These are phyloP conservation scores for Pestalotiopsis sp. DNA, from an alignment of 2,329 filamentous ascomycete species.

Conservation along the genomic window DNA sequence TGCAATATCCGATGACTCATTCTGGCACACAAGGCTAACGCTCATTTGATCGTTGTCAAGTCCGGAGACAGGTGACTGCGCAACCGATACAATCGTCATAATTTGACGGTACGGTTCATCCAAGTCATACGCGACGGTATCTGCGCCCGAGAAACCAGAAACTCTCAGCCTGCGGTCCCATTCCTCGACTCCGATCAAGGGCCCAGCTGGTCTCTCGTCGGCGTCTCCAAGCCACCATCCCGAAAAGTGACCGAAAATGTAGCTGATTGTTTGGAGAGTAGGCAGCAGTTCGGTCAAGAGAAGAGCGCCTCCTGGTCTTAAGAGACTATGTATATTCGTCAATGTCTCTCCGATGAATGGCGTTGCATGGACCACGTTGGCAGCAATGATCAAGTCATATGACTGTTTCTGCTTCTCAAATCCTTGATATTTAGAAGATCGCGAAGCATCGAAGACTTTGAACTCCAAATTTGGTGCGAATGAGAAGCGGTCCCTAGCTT, in stretches of 20 bases:
- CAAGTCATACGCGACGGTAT: background rate
- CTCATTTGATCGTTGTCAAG: too few species aligned
- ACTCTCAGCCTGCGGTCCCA: background rate
- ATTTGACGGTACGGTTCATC: too few species aligned
- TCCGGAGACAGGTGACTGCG: too few species aligned
- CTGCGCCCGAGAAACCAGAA: background rate
- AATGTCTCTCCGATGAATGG: background rate
- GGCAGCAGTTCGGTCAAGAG: background rate
- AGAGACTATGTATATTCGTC: background rate
- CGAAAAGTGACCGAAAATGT: background rate
- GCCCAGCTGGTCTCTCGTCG: background rate
- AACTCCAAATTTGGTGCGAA: conserved; percentile 9
- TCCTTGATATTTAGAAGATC: conserved; percentile 1
- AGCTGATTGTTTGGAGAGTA: background rate
- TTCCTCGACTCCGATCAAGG: background rate
- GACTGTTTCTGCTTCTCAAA: background rate
- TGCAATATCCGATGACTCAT: background rate
- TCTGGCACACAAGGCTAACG: background rate
- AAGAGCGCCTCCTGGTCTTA: background rate
- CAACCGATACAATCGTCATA: too few species aligned
- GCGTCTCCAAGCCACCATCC: background rate
- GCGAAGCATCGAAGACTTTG: background rate
- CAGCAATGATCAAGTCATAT: background rate
- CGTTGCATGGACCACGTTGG: background rate
- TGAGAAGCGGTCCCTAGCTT: conserved; percentile 17